phyloP scores from a whole-genome alignment of 768 basidiomycete genomes.

The Panaeolus papilionaceus region DNA sequence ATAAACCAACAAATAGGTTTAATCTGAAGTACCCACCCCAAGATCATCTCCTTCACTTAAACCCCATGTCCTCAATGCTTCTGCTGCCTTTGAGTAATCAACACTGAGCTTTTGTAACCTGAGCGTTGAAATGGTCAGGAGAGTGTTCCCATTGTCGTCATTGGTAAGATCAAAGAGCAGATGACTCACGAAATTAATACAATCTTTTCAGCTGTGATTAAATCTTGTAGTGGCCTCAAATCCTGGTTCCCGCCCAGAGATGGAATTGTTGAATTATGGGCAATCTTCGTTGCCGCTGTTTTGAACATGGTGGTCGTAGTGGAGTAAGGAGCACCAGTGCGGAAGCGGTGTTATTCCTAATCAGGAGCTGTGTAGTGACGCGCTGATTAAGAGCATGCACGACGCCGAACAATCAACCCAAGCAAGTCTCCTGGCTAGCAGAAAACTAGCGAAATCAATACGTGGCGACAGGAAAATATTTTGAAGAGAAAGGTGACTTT shows the following conservation, averaged over 20 bases:
- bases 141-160: conserved; percentile 6
- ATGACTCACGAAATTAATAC: conserved; percentile 69
- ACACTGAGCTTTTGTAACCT: conserved; percentile 71
- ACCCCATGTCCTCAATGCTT: conserved; percentile 77
- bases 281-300: conserved; percentile 80
- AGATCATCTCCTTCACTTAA: conserved; percentile 85
- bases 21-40: conserved; percentile 52
- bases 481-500: not conserved
- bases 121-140: conserved; percentile 2
- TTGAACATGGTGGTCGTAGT: conserved; percentile 66
- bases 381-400: not conserved
- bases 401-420: not conserved
- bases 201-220: conserved; percentile 89
- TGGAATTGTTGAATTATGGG: conserved; percentile 87
- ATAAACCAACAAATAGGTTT: conserved; percentile 8
- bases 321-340: conserved; percentile 15
- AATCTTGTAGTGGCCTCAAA: conserved; percentile 80
- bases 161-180: not conserved
- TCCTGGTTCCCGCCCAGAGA: conserved; percentile 75
- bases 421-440: not conserved
- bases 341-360: conserved; percentile 11
- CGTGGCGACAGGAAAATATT: not conserved
- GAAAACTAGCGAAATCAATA: not conserved
- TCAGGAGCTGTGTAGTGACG: conserved; percentile 11
- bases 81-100: conserved; percentile 73